These are phyloP conservation scores for Cardamine resedifolia DNA, from an alignment of 345 rosid genomes.

Conservation along the genomic window DNA sequence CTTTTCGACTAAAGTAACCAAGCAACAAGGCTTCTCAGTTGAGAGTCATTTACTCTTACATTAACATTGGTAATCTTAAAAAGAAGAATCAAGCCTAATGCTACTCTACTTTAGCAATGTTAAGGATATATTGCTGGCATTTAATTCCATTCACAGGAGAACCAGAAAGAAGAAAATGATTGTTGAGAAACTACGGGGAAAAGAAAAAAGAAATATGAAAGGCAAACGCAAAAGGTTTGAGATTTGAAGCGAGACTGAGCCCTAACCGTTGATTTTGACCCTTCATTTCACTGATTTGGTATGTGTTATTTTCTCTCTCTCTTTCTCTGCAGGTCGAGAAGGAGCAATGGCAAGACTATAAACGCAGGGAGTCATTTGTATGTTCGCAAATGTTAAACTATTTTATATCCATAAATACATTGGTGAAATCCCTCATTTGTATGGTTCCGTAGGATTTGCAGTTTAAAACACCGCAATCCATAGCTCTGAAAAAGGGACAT, in stretches of 20 bases:
- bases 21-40: constrained; percentile 11
- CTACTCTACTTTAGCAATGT: background rate
- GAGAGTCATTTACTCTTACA: too few relatives aligned
- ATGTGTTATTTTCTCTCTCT: constrained; percentile 18
- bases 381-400: too few relatives aligned
- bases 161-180: constrained; percentile 43
- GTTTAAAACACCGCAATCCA: too few relatives aligned
- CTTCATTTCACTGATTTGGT: background rate
- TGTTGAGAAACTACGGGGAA: constrained; percentile 77
- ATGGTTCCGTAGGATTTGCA: too few relatives aligned
- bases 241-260: background rate
- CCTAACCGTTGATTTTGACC: background rate
- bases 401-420: too few relatives aligned
- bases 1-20: constrained; percentile 6
- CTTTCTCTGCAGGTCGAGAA: constrained; percentile 46
- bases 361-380: constrained; percentile 39
- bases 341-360: constrained; percentile 78
- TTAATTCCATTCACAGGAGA: constrained; percentile 38
- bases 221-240: constrained; percentile 57
- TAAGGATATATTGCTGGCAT: constrained; percentile 8
- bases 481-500: too few relatives aligned
- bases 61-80: too few relatives aligned
- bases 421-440: too few relatives aligned
- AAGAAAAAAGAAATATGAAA: constrained; percentile 53
- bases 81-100: too few relatives aligned